A percentile compares a stretch with the other conserved stretches of the same genome.
Evolutionary conservation across 169 alveolate species (phyloP).

Genomic region (Sarcocystis neurona): DNA sequence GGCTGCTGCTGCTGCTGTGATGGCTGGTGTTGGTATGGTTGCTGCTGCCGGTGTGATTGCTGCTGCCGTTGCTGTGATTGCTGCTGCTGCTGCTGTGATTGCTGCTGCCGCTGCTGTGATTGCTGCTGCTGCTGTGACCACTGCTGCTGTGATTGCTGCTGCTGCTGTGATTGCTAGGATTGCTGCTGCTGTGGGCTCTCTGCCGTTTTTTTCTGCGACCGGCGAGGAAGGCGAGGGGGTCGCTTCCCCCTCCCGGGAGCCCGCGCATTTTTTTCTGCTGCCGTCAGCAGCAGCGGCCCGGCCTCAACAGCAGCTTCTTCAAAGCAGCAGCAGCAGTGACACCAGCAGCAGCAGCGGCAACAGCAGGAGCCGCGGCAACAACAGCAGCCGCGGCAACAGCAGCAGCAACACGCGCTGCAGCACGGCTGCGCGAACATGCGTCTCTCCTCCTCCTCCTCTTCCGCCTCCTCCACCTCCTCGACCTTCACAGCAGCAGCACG

Average conservation of each 20-base stretch:
- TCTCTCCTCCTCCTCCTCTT: neutral
- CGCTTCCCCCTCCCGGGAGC: conserved; percentile 21
- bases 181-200: no score
- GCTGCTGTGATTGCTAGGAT: no score
- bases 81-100: no score
- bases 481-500: conserved; percentile 42
- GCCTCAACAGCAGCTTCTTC: conserved; percentile 15
- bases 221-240: conserved; percentile 63
- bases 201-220: conserved; percentile 38
- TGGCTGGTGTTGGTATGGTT: no score
- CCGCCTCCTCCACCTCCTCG: conserved; percentile 32
- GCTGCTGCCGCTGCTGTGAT: no score
- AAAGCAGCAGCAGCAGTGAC: neutral
- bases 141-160: no score
- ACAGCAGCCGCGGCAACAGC: neutral
- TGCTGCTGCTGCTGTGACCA: no score
- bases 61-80: no score
- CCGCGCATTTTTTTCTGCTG: neutral
- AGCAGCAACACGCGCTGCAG: neutral
- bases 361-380: conserved; percentile 19
- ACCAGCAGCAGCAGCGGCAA: conserved; percentile 30
- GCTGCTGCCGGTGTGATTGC: no score
- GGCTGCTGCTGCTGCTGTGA: no score
- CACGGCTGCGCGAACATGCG: neutral
- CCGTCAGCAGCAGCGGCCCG: conserved; percentile 18